phyloP scores from a whole-genome alignment of 2,329 filamentous ascomycete species.

The Venturia pyrina region DNA sequence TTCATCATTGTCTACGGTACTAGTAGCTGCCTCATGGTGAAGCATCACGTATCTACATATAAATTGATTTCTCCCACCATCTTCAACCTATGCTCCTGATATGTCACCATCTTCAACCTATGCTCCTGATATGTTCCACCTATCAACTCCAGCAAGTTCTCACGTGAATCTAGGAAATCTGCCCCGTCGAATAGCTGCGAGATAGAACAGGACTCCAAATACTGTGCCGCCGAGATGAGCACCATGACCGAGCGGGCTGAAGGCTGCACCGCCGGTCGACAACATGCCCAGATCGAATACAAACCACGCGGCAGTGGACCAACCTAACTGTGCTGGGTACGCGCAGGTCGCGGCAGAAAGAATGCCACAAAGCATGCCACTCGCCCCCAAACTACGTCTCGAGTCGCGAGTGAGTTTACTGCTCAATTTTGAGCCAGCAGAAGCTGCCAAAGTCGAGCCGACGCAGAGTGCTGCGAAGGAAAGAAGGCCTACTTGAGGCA shows the following conservation, averaged over 20 bases:
- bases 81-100: too few relatives aligned
- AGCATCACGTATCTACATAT: too few relatives aligned
- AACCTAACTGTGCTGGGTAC: conserved; percentile 28
- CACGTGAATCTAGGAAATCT: background rate
- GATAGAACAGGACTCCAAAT: conserved; percentile 28
- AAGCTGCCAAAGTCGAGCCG: conserved; percentile 23
- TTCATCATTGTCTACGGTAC: too few relatives aligned
- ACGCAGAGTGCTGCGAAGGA: conserved; percentile 21
- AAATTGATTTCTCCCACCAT: too few relatives aligned
- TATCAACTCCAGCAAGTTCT: background rate
- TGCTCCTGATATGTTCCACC: too few relatives aligned
- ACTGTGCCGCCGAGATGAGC: conserved; percentile 36
- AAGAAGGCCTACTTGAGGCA: conserved; percentile 21
- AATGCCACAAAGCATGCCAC: conserved; percentile 32
- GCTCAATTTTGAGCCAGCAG: conserved; percentile 5
- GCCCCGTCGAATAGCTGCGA: conserved; percentile 5
- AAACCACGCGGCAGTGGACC: conserved; percentile 25
- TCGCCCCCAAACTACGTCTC: conserved; percentile 26
- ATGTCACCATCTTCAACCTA: too few relatives aligned
- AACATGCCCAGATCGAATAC: conserved; percentile 30
- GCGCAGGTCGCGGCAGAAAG: conserved; percentile 29
- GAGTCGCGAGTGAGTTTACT: background rate
- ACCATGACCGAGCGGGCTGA: conserved; percentile 27
- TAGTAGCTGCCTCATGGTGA: too few relatives aligned
- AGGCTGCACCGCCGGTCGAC: conserved; percentile 16